Evolutionary conservation across 2,329 filamentous ascomycete genomes (phyloP).

Genomic region (Elsinoe arachidis): DNA sequence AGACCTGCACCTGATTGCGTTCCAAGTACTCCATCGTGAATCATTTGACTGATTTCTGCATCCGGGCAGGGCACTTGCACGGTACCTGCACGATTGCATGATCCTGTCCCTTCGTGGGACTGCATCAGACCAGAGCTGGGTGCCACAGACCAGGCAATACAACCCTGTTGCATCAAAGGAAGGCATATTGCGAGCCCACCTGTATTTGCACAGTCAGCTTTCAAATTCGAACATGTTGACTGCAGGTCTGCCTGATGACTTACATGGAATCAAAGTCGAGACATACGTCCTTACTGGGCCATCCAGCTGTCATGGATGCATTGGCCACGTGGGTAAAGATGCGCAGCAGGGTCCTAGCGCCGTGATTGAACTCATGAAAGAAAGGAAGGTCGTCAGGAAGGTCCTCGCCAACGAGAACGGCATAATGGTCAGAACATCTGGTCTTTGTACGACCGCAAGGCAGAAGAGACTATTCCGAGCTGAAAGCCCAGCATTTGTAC

Average conservation of each 20-base stretch:
- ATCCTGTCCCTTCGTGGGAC: slow-evolving; percentile 32
- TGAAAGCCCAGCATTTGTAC: no score
- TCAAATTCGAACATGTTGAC: not conserved
- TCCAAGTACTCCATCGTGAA: no score
- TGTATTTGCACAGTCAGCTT: slow-evolving; percentile 15
- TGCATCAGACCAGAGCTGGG: slow-evolving; percentile 37
- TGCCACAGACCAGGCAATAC: slow-evolving; percentile 19
- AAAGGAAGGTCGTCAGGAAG: no score
- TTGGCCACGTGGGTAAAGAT: no score
- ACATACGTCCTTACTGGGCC: not conserved
- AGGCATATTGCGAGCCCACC: slow-evolving; percentile 19
- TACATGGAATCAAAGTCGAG: not conserved
- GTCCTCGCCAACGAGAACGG: no score
- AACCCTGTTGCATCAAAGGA: not conserved
- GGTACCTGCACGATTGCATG: slow-evolving; percentile 28
- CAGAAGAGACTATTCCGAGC: no score
- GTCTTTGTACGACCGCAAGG: no score
- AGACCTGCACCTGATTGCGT: no score
- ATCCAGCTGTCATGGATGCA: not conserved
- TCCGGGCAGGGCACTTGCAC: slow-evolving; percentile 35
- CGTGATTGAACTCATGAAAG: no score
- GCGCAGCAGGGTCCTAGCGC: no score
- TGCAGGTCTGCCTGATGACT: not conserved
- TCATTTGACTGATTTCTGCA: no score
- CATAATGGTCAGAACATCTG: no score